phyloP scores from a whole-genome alignment of 305 asterid genomes.

The Fraxinus sp. region DNA sequence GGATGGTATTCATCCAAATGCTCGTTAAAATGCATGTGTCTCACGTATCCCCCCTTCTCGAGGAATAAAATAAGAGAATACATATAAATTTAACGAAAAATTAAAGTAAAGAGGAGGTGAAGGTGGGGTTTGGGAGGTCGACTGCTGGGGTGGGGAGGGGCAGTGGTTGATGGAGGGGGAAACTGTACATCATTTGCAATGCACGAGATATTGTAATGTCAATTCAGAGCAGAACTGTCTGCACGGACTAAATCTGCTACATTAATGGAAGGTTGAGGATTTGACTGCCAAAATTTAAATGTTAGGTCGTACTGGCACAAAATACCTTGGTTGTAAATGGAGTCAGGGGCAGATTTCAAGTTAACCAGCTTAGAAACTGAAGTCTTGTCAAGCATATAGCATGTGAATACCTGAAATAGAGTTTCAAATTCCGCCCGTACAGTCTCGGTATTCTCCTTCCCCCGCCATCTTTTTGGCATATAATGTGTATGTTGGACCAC shows the following conservation, averaged over 20 bases:
- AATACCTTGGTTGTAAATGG: neutral
- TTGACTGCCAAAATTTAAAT: neutral
- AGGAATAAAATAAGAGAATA: neutral
- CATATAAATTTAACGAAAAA: neutral
- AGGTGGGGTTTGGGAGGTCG: neutral
- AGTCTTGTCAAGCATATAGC: neutral
- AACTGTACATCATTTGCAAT: neutral
- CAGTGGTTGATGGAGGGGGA: neutral
- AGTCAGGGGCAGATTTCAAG: neutral
- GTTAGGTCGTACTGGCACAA: neutral
- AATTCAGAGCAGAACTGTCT: neutral
- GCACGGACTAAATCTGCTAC: neutral
- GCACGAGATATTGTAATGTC: neutral
- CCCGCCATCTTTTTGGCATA: slow-evolving; percentile 99
- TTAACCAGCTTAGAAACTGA: neutral
- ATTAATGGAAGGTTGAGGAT: neutral
- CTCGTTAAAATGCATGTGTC: neutral
- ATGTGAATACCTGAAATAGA: slow-evolving; percentile 75
- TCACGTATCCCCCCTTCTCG: neutral
- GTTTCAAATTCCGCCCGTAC: slow-evolving; percentile 81
- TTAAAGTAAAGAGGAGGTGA: neutral
- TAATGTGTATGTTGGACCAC: slow-evolving; percentile 84
- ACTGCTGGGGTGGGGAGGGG: neutral
- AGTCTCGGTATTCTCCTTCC: slow-evolving; percentile 72
- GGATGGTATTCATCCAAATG: neutral